Percentiles rank a stretch among this genome's conserved stretches.
These are phyloP conservation scores for Wickerhamiella vanderwaltii DNA, from an alignment of 805 yeast species.

Conservation along the genomic window DNA sequence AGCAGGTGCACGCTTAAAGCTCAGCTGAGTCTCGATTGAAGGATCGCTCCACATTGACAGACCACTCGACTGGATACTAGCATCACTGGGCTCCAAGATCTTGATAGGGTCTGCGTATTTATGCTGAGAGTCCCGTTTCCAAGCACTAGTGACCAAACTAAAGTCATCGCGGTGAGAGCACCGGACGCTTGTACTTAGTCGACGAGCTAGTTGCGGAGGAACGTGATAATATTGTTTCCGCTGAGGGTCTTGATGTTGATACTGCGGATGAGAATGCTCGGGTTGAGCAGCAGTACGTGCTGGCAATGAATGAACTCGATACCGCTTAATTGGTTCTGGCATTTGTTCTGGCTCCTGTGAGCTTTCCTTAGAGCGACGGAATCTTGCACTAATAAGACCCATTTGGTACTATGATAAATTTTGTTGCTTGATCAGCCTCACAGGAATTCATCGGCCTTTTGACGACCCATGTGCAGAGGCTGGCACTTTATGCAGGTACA, in stretches of 20 bases:
- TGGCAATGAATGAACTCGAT: slow-evolving; percentile 8
- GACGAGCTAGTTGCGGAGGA: neutral
- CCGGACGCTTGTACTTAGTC: too few species aligned
- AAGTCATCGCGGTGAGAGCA: slow-evolving; percentile 5
- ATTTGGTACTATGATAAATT: neutral
- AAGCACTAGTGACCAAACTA: neutral
- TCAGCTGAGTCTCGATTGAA: slow-evolving; percentile 1
- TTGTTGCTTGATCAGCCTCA: neutral
- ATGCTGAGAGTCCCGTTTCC: slow-evolving; percentile 3
- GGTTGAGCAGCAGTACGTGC: neutral
- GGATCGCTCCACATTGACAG: slow-evolving; percentile 8
- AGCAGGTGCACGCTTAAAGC: neutral
- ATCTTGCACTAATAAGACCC: slow-evolving; percentile 8
- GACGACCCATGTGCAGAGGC: slow-evolving; percentile 6
- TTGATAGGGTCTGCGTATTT: too few species aligned
- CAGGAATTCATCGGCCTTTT: slow-evolving; percentile 1
- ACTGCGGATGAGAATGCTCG: neutral
- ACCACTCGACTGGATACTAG: neutral
- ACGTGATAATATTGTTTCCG: neutral
- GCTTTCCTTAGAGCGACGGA: slow-evolving; percentile 1
- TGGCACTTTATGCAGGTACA: slow-evolving; percentile 8
- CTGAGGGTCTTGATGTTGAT: neutral
- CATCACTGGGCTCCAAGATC: slow-evolving; percentile 8
- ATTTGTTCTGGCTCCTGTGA: neutral
- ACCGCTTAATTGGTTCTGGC: slow-evolving; percentile 7